Evolutionary conservation across 2,329 filamentous ascomycete species (phyloP).

Genomic region (Colletotrichum sp.): DNA sequence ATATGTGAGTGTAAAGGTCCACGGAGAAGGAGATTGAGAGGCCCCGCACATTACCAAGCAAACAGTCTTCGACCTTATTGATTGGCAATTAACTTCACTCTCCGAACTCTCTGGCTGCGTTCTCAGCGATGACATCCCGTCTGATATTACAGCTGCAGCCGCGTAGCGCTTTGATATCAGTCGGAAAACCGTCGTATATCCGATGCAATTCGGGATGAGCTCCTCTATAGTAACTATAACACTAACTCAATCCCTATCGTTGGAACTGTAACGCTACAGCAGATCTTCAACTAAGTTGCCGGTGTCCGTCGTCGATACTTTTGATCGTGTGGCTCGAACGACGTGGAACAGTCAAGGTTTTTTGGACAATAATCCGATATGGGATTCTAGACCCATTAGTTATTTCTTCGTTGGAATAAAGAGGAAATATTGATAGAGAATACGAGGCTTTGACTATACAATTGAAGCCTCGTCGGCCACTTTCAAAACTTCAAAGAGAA

Average conservation of each 20-base stretch:
- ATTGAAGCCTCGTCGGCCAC: neutral
- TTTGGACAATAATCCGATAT: neutral
- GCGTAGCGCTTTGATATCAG: neutral
- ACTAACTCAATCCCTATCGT: neutral
- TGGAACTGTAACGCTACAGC: neutral
- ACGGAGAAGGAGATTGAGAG: neutral
- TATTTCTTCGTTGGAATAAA: neutral
- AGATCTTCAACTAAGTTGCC: neutral
- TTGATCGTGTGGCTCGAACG: neutral
- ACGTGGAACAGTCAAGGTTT: neutral
- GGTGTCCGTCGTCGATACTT: neutral
- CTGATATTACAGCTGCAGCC: neutral
- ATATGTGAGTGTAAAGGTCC: neutral
- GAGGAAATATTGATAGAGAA: neutral
- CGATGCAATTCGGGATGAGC: neutral
- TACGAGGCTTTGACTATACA: neutral
- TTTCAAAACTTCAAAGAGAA: neutral
- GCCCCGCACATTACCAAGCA: neutral
- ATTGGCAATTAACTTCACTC: neutral
- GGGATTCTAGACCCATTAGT: neutral
- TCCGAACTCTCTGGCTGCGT: neutral
- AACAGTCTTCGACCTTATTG: neutral
- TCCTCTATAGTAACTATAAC: neutral
- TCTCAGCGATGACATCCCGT: neutral
- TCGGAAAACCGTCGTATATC: neutral